Conservation (phyloP, 2,329 filamentous ascomycete species). For the Xenosphaeropsis pyriputrescens region DNA sequence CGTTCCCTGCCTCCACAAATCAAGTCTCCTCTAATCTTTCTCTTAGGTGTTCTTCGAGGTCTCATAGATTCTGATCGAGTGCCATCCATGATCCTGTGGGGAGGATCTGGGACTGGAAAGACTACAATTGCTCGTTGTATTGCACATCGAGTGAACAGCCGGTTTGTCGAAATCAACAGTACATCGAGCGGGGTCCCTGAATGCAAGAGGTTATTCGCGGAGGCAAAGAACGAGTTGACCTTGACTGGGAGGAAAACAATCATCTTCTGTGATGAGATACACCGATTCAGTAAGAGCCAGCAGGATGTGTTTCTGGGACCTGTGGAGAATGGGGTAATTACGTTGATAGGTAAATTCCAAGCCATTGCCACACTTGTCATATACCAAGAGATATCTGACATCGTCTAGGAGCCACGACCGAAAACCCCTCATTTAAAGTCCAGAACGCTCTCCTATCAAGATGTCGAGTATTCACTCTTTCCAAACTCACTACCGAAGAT, state of each 20-base stretch:
- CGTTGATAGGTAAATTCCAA: slow-evolving; percentile 40
- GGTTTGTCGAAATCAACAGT: slow-evolving; percentile 93
- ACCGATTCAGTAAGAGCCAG: slow-evolving; percentile 73
- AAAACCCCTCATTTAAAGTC: slow-evolving; percentile 92
- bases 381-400: no score
- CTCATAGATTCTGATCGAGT: slow-evolving; percentile 77
- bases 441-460: slow-evolving; percentile 76
- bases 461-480: slow-evolving; percentile 79
- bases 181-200: slow-evolving; percentile 79
- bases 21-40: no score
- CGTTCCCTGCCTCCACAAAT: no score
- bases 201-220: slow-evolving; percentile 81
- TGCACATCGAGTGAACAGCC: slow-evolving; percentile 63
- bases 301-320: slow-evolving; percentile 91
- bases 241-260: slow-evolving; percentile 86
- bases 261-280: slow-evolving; percentile 80
- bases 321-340: slow-evolving; percentile 82
- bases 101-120: slow-evolving; percentile 67
- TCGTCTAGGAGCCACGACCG: slow-evolving; percentile 66
- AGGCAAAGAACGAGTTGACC: slow-evolving; percentile 65
- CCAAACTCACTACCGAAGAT: slow-evolving; percentile 58
- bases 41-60: slow-evolving; percentile 50
- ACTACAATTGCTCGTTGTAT: slow-evolving; percentile 89
- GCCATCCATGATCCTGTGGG: slow-evolving; percentile 94
- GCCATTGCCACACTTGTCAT: no score